Evolutionary conservation across 2,329 filamentous ascomycete genomes (phyloP).

Genomic region (Colletotrichum filicis): DNA sequence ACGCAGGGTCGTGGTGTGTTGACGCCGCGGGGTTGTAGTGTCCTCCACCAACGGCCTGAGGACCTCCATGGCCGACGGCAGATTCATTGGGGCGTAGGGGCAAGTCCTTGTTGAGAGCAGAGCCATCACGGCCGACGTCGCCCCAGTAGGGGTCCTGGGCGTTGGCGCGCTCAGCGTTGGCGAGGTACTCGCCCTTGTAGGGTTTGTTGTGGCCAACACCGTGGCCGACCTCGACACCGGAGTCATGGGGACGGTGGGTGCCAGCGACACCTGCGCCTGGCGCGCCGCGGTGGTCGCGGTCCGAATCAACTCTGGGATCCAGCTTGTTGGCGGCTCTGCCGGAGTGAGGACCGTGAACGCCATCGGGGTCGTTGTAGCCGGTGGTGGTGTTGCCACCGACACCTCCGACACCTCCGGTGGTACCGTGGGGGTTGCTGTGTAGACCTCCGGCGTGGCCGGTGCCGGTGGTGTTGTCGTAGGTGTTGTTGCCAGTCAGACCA

Average conservation of each 20-base stretch:
- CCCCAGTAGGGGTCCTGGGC: conserved; percentile 30
- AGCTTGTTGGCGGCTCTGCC: conserved; percentile 6
- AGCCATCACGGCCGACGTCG: conserved; percentile 17
- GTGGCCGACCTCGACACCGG: conserved; percentile 25
- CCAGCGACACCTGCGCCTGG: conserved; percentile 8
- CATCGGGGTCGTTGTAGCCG: conserved; percentile 18
- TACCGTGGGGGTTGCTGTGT: conserved; percentile 40
- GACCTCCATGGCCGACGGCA: not conserved
- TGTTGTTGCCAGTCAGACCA: conserved; percentile 11
- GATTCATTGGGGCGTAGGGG: conserved; percentile 30
- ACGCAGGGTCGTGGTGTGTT: conserved; percentile 28
- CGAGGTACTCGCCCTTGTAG: not conserved
- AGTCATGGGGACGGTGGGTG: conserved; percentile 24
- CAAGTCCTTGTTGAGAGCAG: conserved; percentile 25
- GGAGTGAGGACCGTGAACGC: conserved; percentile 18
- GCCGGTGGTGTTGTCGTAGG: conserved; percentile 3
- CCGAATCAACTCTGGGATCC: conserved; percentile 31
- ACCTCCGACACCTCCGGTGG: conserved; percentile 43
- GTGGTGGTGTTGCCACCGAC: conserved; percentile 35
- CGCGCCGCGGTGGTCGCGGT: conserved; percentile 35
- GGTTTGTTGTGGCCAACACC: conserved; percentile 5
- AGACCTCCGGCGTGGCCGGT: conserved; percentile 39
- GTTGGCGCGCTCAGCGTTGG: conserved; percentile 4
- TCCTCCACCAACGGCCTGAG: conserved; percentile 16
- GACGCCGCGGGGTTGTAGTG: conserved; percentile 18